These are phyloP conservation scores for Saccharomycopsis hybrid DNA, from an alignment of 1,139 yeast genomes.

Conservation along the genomic window DNA sequence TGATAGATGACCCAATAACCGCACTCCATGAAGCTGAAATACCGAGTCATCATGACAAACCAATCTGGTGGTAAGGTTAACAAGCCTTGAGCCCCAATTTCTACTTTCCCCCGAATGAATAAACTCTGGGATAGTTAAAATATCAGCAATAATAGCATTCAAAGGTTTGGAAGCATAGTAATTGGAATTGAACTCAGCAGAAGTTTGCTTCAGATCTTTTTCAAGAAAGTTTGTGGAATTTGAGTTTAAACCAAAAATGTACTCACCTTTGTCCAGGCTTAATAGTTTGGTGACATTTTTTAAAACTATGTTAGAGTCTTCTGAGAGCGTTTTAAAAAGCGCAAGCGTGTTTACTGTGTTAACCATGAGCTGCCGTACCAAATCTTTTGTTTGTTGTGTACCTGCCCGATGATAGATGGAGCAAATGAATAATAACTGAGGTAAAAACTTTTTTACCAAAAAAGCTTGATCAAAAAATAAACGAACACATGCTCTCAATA, in stretches of 20 bases:
- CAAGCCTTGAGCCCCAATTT: constrained; percentile 3
- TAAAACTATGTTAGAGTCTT: neutral
- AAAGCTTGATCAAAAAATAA: constrained; percentile 13
- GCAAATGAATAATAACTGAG: constrained; percentile 15
- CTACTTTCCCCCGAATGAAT: neutral
- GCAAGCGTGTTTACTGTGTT: constrained; percentile 16
- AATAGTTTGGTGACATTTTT: neutral
- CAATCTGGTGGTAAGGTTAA: constrained; percentile 2
- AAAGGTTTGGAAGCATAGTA: neutral
- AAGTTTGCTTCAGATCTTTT: neutral
- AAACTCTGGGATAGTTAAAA: constrained; percentile 10
- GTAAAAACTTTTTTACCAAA: constrained; percentile 9
- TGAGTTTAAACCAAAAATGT: constrained; percentile 7
- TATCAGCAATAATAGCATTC: neutral
- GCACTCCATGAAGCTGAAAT: constrained; percentile 13
- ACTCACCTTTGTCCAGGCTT: neutral
- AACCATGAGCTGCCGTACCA: constrained; percentile 9
- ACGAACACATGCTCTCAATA: constrained; percentile 9
- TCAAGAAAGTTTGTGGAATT: neutral
- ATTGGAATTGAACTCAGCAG: neutral
- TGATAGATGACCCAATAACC: constrained; percentile 13
- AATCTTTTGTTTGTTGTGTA: constrained; percentile 5
- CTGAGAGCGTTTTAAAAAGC: neutral
- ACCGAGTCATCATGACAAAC: constrained; percentile 8
- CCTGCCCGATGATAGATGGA: constrained; percentile 16